Percentiles rank a stretch among this genome's conserved stretches.
Evolutionary conservation across 148 eudicot genomes (phyloP).

Genomic region (Vaccinium myrtillus): DNA sequence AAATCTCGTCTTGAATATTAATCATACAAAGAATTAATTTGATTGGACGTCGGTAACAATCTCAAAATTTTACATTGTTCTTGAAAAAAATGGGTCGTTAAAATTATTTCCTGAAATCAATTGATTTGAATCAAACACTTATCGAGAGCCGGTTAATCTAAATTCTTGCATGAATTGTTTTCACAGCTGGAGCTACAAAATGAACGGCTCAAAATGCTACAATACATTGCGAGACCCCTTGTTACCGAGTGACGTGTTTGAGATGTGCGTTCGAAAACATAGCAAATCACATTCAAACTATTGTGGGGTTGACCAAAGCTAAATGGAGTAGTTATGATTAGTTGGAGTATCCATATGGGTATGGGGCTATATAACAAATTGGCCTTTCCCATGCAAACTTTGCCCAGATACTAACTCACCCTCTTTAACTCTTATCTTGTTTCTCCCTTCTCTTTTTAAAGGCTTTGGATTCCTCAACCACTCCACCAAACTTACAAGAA

Average conservation of each 20-base stretch:
- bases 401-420: neutral
- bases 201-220: too few relatives aligned
- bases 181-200: too few relatives aligned
- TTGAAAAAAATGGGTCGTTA: too few relatives aligned
- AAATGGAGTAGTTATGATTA: neutral
- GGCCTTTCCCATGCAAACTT: conserved; percentile 4
- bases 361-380: neutral
- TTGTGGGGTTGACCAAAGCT: conserved; percentile 3
- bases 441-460: neutral
- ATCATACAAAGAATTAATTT: too few relatives aligned
- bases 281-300: neutral
- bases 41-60: too few relatives aligned
- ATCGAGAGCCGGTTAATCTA: too few relatives aligned
- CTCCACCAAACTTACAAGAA: neutral
- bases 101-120: too few relatives aligned
- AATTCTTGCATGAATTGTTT: too few relatives aligned
- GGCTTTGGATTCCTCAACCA: neutral
- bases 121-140: too few relatives aligned
- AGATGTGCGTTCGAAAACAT: neutral
- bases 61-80: too few relatives aligned
- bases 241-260: neutral
- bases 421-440: neutral
- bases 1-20: too few relatives aligned
- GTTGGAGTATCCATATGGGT: conserved; percentile 9
- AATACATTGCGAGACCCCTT: too few relatives aligned